Evolutionary conservation across 2,329 filamentous ascomycete species (phyloP), one percentile per base, ranked within the genome.

Genomic region (Cladosporium oxysporum): DNA sequence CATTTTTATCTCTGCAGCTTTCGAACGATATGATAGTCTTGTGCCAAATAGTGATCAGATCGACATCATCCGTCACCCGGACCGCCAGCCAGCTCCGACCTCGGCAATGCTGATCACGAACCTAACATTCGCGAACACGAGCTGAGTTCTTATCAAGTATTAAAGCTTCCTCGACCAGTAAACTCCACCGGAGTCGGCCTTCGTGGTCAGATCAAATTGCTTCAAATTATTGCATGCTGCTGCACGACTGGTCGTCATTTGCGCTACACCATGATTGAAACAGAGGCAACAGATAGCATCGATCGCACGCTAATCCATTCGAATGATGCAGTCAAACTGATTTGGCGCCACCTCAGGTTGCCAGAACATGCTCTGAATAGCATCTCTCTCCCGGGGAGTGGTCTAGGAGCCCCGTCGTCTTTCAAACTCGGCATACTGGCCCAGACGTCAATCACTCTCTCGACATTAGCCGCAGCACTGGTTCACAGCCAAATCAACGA

Each of bases 371-470:
- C 65, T 23, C 58, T 66, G 5, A 16, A 29, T 11, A 61, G 61
- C 29, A 57, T 66, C 3, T 21, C n/a, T 8, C 49, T 68, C 8
- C 55, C 58, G 5, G 58, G 58, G 16, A 47, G 26, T 6, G 55
- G 44, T n/a, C 33, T 33, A 16, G 76, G 75, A 3, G 72, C 80
- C 1, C 80, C 81, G 0, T 87, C 83, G 1, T 87, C 84, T 0
- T 87, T 83, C 77, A 85, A 84, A 65, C 79, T 87, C 16, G 82
- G 79, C 0, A 76, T 82, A 44, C 75, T 88, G 0, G 84, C 84
- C 0, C 85, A 87, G 69, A 76, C 80, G 12, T 78, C 81, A 1
- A 84, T 88, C 29, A 83, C 79, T 0, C 71, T 84, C 0, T 83
- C 85, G 0, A 83, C 83, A 0, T 75, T 88, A 0, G 72, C 80